Conservation (phyloP, 1,284 basidiomycete genomes). For the Tylopilus sp. region DNA sequence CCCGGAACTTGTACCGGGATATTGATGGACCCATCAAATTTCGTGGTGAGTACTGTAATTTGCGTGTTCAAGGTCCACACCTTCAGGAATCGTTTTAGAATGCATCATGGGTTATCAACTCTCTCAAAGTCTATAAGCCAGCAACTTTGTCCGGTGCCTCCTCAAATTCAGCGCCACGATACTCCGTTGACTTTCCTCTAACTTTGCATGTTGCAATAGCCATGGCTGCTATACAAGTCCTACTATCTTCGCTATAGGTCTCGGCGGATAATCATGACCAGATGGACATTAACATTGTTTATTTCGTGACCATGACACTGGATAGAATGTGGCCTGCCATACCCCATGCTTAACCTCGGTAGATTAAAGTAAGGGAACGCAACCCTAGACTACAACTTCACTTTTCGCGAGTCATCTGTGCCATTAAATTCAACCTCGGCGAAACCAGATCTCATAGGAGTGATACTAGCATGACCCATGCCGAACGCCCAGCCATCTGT, state of each 20-base stretch:
- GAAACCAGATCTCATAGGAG: conserved; percentile 71
- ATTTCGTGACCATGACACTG: conserved; percentile 9
- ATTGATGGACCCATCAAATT: conserved; percentile 68
- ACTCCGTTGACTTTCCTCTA: background rate
- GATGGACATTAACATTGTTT: conserved; percentile 6
- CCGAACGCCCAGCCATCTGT: conserved; percentile 81
- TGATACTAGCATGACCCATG: conserved; percentile 68
- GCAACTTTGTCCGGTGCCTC: conserved; percentile 37
- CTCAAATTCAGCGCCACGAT: conserved; percentile 17
- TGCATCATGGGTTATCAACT: conserved; percentile 59
- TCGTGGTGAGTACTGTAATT: conserved; percentile 47
- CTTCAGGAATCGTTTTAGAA: conserved; percentile 41
- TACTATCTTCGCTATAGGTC: conserved; percentile 21
- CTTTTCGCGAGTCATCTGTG: conserved; percentile 41
- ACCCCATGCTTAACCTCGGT: background rate
- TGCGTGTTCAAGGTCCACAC: background rate
- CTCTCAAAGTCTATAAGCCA: conserved; percentile 52
- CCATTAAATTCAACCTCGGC: conserved; percentile 51
- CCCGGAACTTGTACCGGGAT: conserved; percentile 68
- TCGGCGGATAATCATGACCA: background rate
- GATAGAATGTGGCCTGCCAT: conserved; percentile 17
- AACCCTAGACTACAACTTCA: conserved; percentile 45
- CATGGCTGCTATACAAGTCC: conserved; percentile 8
- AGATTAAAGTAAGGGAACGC: background rate
- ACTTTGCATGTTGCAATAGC: conserved; percentile 7